These are phyloP conservation scores for Hypoxylon sp. DNA, from an alignment of 2,329 filamentous ascomycete genomes.

Conservation along the genomic window DNA sequence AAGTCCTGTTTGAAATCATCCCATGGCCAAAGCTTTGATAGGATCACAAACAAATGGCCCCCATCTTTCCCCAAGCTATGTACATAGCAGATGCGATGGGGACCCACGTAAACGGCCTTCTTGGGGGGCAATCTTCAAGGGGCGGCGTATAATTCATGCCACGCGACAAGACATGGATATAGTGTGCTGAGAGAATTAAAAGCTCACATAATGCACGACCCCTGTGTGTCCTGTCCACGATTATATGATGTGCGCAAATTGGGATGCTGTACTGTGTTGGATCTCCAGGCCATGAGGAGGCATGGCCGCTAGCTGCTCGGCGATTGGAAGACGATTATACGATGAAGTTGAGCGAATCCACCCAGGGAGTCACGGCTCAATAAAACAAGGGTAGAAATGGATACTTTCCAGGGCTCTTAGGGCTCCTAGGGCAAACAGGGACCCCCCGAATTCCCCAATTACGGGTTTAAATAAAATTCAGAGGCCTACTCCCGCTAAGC, in stretches of 20 bases:
- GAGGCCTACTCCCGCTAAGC: conserved; percentile 13
- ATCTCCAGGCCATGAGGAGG: neutral
- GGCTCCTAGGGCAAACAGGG: neutral
- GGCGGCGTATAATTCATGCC: conserved; percentile 33
- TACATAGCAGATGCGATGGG: conserved; percentile 33
- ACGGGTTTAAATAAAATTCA: conserved; percentile 25
- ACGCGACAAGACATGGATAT: conserved; percentile 33
- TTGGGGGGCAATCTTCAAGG: conserved; percentile 25
- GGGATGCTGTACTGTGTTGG: neutral
- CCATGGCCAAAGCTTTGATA: conserved; percentile 39
- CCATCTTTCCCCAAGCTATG: conserved; percentile 44
- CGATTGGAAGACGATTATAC: conserved; percentile 38
- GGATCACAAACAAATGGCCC: conserved; percentile 43
- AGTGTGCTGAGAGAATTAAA: conserved; percentile 44
- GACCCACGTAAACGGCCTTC: conserved; percentile 29
- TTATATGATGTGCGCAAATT: conserved; percentile 27
- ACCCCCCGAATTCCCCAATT: neutral
- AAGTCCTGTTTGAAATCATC: conserved; percentile 43
- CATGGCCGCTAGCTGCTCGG: neutral
- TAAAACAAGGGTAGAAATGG: conserved; percentile 26
- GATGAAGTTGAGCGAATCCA: conserved; percentile 24
- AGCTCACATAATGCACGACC: conserved; percentile 39
- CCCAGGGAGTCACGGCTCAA: conserved; percentile 8
- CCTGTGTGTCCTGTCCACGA: conserved; percentile 23
- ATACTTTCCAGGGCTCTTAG: neutral